Base-by-base conservation (phyloP, 2,329 filamentous ascomycete species). In the Penicillium carneum region DNA sequence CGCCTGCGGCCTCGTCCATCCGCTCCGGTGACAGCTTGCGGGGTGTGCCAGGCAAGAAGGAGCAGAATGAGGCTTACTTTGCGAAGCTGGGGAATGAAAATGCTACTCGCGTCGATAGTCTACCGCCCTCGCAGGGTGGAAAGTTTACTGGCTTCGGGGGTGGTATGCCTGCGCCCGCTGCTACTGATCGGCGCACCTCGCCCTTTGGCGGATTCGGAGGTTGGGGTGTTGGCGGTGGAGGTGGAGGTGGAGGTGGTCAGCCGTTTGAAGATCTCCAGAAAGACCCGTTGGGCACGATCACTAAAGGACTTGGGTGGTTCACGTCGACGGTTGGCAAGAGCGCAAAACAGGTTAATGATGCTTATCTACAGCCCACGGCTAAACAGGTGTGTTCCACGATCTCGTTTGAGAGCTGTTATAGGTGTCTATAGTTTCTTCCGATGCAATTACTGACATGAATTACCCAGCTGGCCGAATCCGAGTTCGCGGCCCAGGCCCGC, bases 261-360 rank as follows among this genome's bases (percentile, higher is more conserved):
- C 87, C 87, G 12, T 81, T 95, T n/a, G 90, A 95, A 57, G 94
- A 98, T 57, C 87, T 98, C 73, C 92, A 97, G 77, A 91, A 89
- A 74, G 95, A 99, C 75, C 93, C 95, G 0, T 83, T 98, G 64
- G 93, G 87, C 1, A 93, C 94, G 16, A 79, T 99, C 69, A 92
- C 88, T 31, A 97, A 96, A 79, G 91, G 94, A 0, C 96, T 98
- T 72, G 94, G 94, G 9, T 98, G 95, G 93, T 92, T 98, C 73
- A 87, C 92, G 18, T 90, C 87, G 36, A 93, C 92, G 12, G 92
- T 98, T 43, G 88, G 88, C 29, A 97, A 95, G 83, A 91, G 91
- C 66, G 95, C 93, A 39, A 96, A 96, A 83, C 91, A 87, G 16
- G 90, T 97, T 26, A 96, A 97, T 76, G 90, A 95, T 68, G 87